Evolutionary conservation across 164 flowering plant species (phyloP).

Genomic region (Aristolochia californica): DNA sequence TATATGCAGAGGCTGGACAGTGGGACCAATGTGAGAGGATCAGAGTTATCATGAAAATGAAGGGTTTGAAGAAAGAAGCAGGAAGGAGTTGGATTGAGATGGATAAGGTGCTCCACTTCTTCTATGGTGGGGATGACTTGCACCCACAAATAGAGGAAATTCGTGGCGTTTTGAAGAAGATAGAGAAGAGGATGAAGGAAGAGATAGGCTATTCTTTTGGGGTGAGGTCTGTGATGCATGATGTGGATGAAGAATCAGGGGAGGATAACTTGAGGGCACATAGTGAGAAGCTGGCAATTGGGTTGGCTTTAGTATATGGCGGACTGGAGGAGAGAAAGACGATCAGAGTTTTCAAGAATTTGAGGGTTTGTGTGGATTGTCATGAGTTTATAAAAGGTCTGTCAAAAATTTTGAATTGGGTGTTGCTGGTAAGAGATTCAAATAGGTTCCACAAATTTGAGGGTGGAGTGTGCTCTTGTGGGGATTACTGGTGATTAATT

Average conservation of each 20-base stretch:
- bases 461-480: slow-evolving; percentile 53
- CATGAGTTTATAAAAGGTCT: slow-evolving; percentile 67
- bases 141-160: slow-evolving; percentile 44
- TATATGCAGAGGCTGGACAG: slow-evolving; percentile 52
- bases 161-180: slow-evolving; percentile 30
- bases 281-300: slow-evolving; percentile 73
- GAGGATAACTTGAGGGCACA: slow-evolving; percentile 63
- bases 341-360: slow-evolving; percentile 57
- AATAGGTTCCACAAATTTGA: slow-evolving; percentile 66
- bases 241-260: slow-evolving; percentile 64
- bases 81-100: slow-evolving; percentile 80
- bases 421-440: slow-evolving; percentile 61
- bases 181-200: slow-evolving; percentile 56
- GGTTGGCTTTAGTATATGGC: slow-evolving; percentile 41
- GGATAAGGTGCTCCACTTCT: slow-evolving; percentile 49
- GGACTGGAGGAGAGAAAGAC: slow-evolving; percentile 25
- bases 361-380: slow-evolving; percentile 74
- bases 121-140: slow-evolving; percentile 54
- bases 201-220: slow-evolving; percentile 40
- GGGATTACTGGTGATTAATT: slow-evolving; percentile 63
- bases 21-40: slow-evolving; percentile 54
- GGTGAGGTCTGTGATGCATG: slow-evolving; percentile 43
- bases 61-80: slow-evolving; percentile 61
- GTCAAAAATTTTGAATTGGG: slow-evolving; percentile 39
- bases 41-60: slow-evolving; percentile 36